Base-by-base conservation (phyloP, 768 basidiomycete genomes). In the Termitomyces bulborhizus region DNA sequence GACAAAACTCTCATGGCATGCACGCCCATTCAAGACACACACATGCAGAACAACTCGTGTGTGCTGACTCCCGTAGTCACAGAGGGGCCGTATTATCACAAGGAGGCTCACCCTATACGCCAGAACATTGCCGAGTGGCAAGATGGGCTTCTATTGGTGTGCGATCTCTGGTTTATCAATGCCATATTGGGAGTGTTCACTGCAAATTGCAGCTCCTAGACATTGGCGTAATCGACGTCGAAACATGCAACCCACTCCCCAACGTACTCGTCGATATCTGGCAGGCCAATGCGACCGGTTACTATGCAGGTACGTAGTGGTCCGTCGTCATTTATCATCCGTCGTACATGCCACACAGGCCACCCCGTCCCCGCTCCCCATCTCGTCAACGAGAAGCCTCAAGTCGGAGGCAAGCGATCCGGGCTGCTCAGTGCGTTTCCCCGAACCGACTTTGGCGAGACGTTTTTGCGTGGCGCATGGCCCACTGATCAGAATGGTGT, bases 241-340 rank as follows among this genome's bases (percentile, higher is more conserved):
- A 82, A 57, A 81, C 80, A 15, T 82, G 80, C 66, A 66, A 75
- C 56, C 80, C 80, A 4, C 68, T 80, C 0, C 78, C 79, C 0
- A 78, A 82, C 51, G 77, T 79, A 34, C 70, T 82, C n/a, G 79
- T 82, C 3, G 80, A 82, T 56, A 77, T 82, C 42, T 82, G 80
- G 80, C 78, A 79, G 58, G 78, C 80, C 3, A 82, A 82, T 57
- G 76, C 80, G 6, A 82, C 80, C 0, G 80, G 80, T 0, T 69
- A 69, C 51, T 82, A 82, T 55, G 75, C 79, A n/a, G 79, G 77
- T 73, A 45, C 13, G 65, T 52, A 18, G 6, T 31, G 5, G 1
- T 31, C n/a, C 8, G n/a, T 3, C n/a, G 11, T 9, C 36, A 13
- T 36, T 5, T 5, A 13, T 11, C 6, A 9, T 9, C 31, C 8